Evolutionary conservation across 768 basidiomycete species (phyloP), one percentile per base, ranked within the genome.

Genomic region (Boletus rex-veris): DNA sequence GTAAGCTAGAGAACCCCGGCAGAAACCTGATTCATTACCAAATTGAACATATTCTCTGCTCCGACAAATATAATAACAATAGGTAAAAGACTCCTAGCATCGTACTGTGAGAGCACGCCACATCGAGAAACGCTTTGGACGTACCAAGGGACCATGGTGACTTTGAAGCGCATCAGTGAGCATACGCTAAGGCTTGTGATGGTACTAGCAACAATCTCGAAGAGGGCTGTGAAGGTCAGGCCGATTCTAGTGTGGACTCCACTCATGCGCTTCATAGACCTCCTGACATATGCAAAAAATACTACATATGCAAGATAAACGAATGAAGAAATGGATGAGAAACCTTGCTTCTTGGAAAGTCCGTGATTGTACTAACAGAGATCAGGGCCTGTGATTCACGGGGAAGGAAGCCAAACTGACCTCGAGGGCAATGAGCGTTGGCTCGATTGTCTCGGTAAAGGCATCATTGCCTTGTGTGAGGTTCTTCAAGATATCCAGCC

Each of bases 11-110:
- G 52, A 56, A 49, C 51, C 41, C 26, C 48, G 53, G 62, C 35
- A 18, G 38, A 4, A 45, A 42, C 21, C 15, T 26, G n/a, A 48
- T 30, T 35, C 70, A 85, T 58, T 69, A 93, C 93, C 67, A 99
- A 76, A 63, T 86, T 89, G 67, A 93, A 91, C 95, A 98, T 98
- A 63, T 98, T 98, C 74, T 98, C 96, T 3, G 92, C 90, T 3
- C 96, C 96, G 14, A 96, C 89, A 59, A 98, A 95, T 7, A 94
- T 83, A 47, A 99, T 93, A 36, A 97, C 88, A 53, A 98, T 89
- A 2, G 95, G 95, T 48, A 99, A 76, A 39, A 96, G 73, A 66
- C 90, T 86, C 90, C 90, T 92, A 53, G 10, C 6, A 18, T 28
- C 46, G 21, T 39, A 50, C 7, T 18, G 44, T 60, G 26, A 69